Base-by-base conservation (phyloP, 1,284 basidiomycete genomes). In the Ustilago cynodontis region DNA sequence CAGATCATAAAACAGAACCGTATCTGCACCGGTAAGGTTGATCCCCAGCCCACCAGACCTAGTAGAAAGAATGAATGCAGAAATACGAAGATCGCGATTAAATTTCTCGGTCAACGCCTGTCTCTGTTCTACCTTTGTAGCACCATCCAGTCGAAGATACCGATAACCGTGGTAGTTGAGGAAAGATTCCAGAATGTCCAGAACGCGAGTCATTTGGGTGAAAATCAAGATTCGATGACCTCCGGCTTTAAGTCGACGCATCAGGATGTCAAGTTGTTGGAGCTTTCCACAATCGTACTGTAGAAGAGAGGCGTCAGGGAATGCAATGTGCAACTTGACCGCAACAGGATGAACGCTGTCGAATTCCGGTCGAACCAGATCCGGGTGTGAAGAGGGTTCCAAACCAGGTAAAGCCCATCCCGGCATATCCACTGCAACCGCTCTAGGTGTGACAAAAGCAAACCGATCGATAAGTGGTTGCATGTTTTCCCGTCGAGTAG, bases 261-360 rank as follows among this genome's bases (percentile, higher is more conserved):
- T 89, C 33, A 98, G 89, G 26, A 88, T 87, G 33, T 91, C 90
- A 3, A 98, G 90, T 73, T 92, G 90, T 83, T 98, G 95, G 18
- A 98, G 89, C 86, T 98, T 98, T 55, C 95, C 95, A 81, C 96
- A 98, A 86, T 98, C 95, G 86, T 95, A 98, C 85, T 98, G 95
- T 6, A 98, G 89, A 28, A 98, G 88, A 0, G 92, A 94, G 0
- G 92, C 90, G 80, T 97, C 94, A 0, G 95, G 95, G 85, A 98
- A 98, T 0, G 94, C 94, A 65, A 98, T 94, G 82, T 95, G 94
- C 29, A 95, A 89, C 85, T 94, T 94, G 77, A 94, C 93, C 49
- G 89, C 90, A 0, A 92, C 87, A 1, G 88, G 89, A 82, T 94
- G 94, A 28, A 98, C 88, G 0, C 87, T 87, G 69, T 82, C 87